Evolutionary conservation across 768 basidiomycete genomes (phyloP).

Genomic region (Baorangia bicolor): DNA sequence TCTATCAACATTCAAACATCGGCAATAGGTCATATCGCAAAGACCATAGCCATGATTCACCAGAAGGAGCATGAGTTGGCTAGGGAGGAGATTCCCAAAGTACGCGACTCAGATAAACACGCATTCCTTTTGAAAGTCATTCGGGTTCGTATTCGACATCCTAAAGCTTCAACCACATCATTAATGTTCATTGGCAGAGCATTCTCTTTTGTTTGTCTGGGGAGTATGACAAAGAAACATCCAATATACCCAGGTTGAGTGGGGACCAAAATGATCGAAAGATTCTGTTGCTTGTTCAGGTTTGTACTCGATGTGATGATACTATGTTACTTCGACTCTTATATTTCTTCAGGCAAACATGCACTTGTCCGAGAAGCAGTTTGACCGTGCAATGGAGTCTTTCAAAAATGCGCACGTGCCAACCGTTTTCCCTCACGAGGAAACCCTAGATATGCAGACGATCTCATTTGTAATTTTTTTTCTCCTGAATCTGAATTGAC

Average conservation of each 20-base stretch:
- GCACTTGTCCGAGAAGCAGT: slow-evolving; percentile 1
- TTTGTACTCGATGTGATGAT: neutral
- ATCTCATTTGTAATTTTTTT: slow-evolving; percentile 12
- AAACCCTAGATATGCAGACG: slow-evolving; percentile 12
- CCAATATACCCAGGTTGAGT: neutral
- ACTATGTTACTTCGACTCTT: neutral
- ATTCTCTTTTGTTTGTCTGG: slow-evolving; percentile 14
- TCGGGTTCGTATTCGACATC: slow-evolving; percentile 2
- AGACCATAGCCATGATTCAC: slow-evolving; percentile 7
- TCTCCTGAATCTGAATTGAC: neutral
- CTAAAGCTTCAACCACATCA: neutral
- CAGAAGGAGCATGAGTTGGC: neutral
- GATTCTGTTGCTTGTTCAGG: slow-evolving; percentile 15
- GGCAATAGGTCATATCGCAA: slow-evolving; percentile 18
- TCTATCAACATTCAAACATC: slow-evolving; percentile 10
- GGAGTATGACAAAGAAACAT: neutral
- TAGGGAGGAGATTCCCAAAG: neutral
- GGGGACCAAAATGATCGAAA: neutral
- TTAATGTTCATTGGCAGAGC: slow-evolving; percentile 1
- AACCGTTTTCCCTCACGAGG: slow-evolving; percentile 12
- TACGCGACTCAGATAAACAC: neutral
- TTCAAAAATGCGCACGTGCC: slow-evolving; percentile 7
- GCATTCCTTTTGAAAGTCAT: slow-evolving; percentile 6
- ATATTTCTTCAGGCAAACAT: slow-evolving; percentile 12
- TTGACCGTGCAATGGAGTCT: slow-evolving; percentile 9